Conservation (phyloP, 768 basidiomycete species). For the Lentinula boryana region DNA sequence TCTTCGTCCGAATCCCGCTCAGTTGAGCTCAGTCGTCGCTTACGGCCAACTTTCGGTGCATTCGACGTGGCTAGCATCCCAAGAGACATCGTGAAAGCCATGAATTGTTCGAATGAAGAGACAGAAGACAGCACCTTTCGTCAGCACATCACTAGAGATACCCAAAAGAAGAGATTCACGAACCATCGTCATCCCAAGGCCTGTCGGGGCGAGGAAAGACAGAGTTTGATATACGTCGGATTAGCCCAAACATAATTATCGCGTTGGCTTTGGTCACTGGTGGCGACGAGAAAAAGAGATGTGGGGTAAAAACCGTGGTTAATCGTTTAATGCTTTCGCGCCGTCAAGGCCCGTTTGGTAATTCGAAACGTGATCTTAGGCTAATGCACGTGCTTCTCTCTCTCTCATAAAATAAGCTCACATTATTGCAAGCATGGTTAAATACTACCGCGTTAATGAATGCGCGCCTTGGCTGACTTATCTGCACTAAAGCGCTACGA, state of each 20-base stretch:
- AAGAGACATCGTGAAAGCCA: not conserved
- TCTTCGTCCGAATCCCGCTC: constrained; percentile 35
- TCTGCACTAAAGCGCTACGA: not conserved
- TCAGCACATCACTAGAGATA: constrained; percentile 14
- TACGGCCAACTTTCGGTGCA: constrained; percentile 61
- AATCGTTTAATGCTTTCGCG: not conserved
- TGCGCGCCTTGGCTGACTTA: no score
- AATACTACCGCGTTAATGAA: no score
- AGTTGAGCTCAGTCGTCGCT: constrained; percentile 54
- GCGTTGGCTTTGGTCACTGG: not conserved
- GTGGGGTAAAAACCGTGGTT: not conserved
- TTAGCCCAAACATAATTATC: constrained; percentile 54
- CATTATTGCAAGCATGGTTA: no score
- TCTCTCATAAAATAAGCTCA: no score
- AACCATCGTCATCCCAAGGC: constrained; percentile 65
- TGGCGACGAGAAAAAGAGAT: not conserved
- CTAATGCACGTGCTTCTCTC: not conserved
- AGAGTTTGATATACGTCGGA: constrained; percentile 66
- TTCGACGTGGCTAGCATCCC: constrained; percentile 57
- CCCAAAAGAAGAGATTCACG: constrained; percentile 36
- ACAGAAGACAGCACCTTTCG: constrained; percentile 4
- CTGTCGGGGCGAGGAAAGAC: constrained; percentile 67
- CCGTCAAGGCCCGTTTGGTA: not conserved
- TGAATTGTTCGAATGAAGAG: constrained; percentile 11
- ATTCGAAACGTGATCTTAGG: not conserved